Percentiles rank a stretch among this genome's conserved stretches.
These are phyloP conservation scores for Acanthamoeba culbertsoni DNA, from an alignment of 208 protist genomes.

Conservation along the genomic window DNA sequence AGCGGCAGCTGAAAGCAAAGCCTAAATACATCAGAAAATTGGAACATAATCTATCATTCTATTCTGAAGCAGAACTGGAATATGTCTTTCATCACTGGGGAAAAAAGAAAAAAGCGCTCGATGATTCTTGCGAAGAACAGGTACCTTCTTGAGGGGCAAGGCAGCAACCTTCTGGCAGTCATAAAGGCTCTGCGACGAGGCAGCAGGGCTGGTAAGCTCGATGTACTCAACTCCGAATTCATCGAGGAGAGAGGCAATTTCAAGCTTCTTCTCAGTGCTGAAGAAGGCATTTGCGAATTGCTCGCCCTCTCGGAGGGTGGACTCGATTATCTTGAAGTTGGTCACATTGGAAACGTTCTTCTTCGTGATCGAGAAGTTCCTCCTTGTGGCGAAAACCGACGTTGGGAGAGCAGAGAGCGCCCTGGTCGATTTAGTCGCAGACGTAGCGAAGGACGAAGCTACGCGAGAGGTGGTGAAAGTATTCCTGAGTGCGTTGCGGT, in stretches of 20 bases:
- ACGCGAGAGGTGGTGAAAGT: neutral
- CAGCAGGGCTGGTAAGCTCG: conserved; percentile 72
- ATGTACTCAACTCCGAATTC: conserved; percentile 80
- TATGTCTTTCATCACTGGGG: neutral
- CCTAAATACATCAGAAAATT: conserved; percentile 64
- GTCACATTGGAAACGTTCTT: conserved; percentile 34
- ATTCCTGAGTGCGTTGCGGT: neutral
- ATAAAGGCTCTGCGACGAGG: conserved; percentile 65
- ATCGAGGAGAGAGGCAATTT: conserved; percentile 77
- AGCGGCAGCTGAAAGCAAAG: conserved; percentile 66
- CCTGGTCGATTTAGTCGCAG: neutral
- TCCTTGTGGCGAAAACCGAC: neutral
- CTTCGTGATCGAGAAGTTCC: neutral
- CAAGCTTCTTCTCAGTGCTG: conserved; percentile 72
- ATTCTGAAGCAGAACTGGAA: conserved; percentile 26
- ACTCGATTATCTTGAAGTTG: conserved; percentile 82
- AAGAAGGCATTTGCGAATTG: conserved; percentile 78
- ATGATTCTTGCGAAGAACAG: neutral
- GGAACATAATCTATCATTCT: conserved; percentile 66
- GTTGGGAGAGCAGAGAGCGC: neutral
- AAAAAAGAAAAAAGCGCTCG: neutral
- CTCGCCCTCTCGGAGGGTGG: conserved; percentile 81
- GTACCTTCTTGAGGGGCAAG: conserved; percentile 29
- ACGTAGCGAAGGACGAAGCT: neutral
- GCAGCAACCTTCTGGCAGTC: conserved; percentile 63